Conservation (phyloP, 768 basidiomycete species). For the Galerina marginata region DNA sequence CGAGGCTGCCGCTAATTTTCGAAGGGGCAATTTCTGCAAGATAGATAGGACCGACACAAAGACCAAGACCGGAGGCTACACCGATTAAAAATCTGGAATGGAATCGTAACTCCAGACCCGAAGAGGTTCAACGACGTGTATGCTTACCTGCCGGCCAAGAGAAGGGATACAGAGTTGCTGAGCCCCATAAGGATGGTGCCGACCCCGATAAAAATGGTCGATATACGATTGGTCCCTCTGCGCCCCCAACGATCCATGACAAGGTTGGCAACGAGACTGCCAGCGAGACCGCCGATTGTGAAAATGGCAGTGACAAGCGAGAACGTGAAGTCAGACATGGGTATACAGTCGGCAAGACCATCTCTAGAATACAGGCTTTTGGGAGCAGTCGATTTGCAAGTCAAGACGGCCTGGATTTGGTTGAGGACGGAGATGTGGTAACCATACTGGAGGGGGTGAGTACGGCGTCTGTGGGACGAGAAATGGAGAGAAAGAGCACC, state of each 20-base stretch:
- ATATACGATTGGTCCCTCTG: constrained; percentile 66
- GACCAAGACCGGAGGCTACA: constrained; percentile 71
- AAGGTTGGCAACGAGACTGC: constrained; percentile 70
- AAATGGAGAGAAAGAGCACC: constrained; percentile 29
- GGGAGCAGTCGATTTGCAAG: constrained; percentile 54
- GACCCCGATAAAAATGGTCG: constrained; percentile 55
- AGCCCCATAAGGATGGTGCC: constrained; percentile 73
- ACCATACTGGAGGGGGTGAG: constrained; percentile 62
- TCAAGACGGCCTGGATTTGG: constrained; percentile 81
- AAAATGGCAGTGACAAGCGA: constrained; percentile 86
- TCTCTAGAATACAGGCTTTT: constrained; percentile 31
- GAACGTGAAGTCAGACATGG: constrained; percentile 78
- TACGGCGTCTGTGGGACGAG: not conserved
- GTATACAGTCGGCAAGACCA: constrained; percentile 75
- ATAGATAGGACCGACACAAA: constrained; percentile 84
- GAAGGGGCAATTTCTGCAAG: constrained; percentile 86
- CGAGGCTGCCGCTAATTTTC: constrained; percentile 75
- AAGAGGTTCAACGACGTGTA: not conserved
- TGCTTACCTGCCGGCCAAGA: constrained; percentile 71
- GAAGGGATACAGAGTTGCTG: constrained; percentile 56
- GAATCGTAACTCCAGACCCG: not conserved
- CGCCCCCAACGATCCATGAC: constrained; percentile 77
- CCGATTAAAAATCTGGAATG: constrained; percentile 63
- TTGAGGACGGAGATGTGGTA: constrained; percentile 93
- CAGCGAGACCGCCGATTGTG: constrained; percentile 85